phyloP scores from a whole-genome alignment of 2,329 filamentous ascomycete species.

The Beauveria australis region DNA sequence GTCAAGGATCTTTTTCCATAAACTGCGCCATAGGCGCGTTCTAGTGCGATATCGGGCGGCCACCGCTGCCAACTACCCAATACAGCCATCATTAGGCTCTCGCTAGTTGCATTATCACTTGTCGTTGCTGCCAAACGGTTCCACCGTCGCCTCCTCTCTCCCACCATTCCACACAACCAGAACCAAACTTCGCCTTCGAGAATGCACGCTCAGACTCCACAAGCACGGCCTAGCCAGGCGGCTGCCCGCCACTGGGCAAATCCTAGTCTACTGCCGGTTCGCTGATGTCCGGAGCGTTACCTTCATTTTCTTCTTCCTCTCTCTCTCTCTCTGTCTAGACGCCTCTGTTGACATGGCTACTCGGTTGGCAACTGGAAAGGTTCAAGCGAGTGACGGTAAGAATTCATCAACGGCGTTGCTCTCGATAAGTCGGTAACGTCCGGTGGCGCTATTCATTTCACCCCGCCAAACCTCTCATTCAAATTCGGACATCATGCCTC shows the following conservation, averaged over 20 bases:
- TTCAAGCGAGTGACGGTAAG: neutral
- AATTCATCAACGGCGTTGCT: neutral
- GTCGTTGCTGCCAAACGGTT: neutral
- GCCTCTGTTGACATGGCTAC: neutral
- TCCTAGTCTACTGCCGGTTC: conserved; percentile 1
- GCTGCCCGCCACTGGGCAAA: neutral
- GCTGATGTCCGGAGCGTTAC: neutral
- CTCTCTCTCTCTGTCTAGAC: neutral
- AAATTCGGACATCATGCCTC: neutral
- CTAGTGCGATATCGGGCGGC: conserved; percentile 8
- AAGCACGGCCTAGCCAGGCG: neutral
- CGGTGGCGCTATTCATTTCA: neutral
- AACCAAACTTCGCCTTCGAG: neutral
- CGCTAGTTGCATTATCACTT: neutral
- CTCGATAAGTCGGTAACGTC: neutral
- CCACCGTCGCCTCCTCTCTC: neutral
- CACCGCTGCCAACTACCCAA: neutral
- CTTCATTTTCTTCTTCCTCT: neutral
- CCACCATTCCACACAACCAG: neutral
- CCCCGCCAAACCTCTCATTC: neutral
- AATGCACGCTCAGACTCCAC: neutral
- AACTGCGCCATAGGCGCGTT: neutral
- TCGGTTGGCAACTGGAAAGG: neutral
- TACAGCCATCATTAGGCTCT: neutral
- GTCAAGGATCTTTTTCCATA: neutral